A percentile compares a stretch with the other conserved stretches of the same genome.
phyloP scores from a whole-genome alignment of 345 rosid genomes.

The Pistacia integerrima region DNA sequence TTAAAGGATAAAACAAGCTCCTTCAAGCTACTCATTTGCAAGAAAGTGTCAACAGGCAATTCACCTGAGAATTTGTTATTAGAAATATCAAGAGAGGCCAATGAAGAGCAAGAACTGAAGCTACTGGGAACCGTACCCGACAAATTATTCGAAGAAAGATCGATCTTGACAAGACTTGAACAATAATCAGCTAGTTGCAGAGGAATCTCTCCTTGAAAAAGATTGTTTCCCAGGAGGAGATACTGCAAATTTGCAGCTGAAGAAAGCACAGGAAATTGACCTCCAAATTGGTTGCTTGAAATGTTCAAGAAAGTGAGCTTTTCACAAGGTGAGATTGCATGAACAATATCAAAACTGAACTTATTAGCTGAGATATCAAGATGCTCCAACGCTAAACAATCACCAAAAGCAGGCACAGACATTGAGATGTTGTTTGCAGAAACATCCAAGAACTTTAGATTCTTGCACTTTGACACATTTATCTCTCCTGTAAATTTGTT shows the following conservation, averaged over 20 bases:
- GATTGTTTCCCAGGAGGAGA: slow-evolving; percentile 54
- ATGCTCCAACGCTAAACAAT: slow-evolving; percentile 61
- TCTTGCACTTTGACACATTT: slow-evolving; percentile 63
- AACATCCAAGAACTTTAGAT: slow-evolving; percentile 63
- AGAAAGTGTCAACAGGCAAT: slow-evolving; percentile 60
- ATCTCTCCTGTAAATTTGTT: slow-evolving; percentile 71
- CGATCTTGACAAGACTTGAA: slow-evolving; percentile 62
- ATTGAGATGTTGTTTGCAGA: slow-evolving; percentile 75
- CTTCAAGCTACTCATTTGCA: slow-evolving; percentile 62
- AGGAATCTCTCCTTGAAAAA: slow-evolving; percentile 74
- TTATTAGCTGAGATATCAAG: slow-evolving; percentile 69
- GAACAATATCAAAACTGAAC: slow-evolving; percentile 59
- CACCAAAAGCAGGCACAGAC: slow-evolving; percentile 56
- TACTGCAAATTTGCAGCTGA: slow-evolving; percentile 54
- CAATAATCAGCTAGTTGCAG: slow-evolving; percentile 61
- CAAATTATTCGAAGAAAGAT: slow-evolving; percentile 75
- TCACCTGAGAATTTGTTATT: slow-evolving; percentile 69
- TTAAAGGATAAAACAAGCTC: slow-evolving; percentile 62
- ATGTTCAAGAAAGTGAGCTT: slow-evolving; percentile 64
- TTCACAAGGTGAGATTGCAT: slow-evolving; percentile 54
- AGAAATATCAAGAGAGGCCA: slow-evolving; percentile 64
- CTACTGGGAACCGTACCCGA: slow-evolving; percentile 67
- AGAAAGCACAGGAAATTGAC: slow-evolving; percentile 63
- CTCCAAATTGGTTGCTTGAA: slow-evolving; percentile 66
- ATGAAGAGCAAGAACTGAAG: slow-evolving; percentile 57